Base-by-base conservation (phyloP, 345 rosid species). In the Bretschneidera sinensis region DNA sequence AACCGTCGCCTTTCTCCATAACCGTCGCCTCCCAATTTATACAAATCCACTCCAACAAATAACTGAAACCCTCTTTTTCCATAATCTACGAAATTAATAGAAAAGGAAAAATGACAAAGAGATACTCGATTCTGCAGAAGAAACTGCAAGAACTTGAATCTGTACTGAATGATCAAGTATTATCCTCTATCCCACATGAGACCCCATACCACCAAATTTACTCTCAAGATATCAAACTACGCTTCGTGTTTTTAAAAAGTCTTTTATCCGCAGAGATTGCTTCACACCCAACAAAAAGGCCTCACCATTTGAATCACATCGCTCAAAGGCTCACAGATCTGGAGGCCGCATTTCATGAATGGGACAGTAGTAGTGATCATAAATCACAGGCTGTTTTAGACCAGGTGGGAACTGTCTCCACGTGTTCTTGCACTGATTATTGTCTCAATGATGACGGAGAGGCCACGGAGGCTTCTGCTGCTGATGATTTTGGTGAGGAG, bases 371-470 rank as follows among this genome's bases (percentile, higher is more conserved):
- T n/a, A n/a, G n/a, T n/a, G n/a, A n/a, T n/a, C n/a, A n/a, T 2
- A 13, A 39, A 39, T 1, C 45, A 13, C n/a, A n/a, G n/a, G 45
- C 15, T 1, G 9, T 7, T 1, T 11, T 9, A 24, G 17, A 51
- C 54, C 54, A 51, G 1, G 24, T 17, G 21, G 54, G 20, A 9
- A 51, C 22, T 20, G 54, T 21, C 7, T 51, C 54, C n/a, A 51
- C 24, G 9, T 51, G 54, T 23, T 51, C 24, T 20, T 51, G 54
- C 54, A 51, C 54, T 2, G 54, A 51, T 24, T 15, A 2, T 21
- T 51, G 54, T 21, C 4, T 51, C 24, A 20, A 51, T 24, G 54
- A 51, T 24, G 54, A 51, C 45, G 45, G 45, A 39, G 45, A 39
- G 1, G n/a, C n/a, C n/a, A n/a, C n/a, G n/a, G 45, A 11, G 16